A percentile compares a stretch with the other conserved stretches of the same genome.
phyloP scores from a whole-genome alignment of 805 yeast genomes.

The Wickerhamomyces bovis region DNA sequence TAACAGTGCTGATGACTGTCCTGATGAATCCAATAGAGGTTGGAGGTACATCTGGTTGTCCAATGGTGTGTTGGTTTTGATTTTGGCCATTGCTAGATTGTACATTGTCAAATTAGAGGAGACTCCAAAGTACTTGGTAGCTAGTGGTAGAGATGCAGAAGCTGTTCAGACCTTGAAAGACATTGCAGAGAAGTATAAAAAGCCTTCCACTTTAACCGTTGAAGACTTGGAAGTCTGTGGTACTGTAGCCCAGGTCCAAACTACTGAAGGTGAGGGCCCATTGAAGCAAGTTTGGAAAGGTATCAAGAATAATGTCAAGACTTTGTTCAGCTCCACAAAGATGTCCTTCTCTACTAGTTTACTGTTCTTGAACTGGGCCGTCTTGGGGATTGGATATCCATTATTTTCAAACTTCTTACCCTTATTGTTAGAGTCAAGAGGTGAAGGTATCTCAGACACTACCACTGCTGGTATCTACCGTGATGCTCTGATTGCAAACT shows the following conservation, averaged over 20 bases:
- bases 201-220: constrained; percentile 34
- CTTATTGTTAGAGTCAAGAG: constrained; percentile 41
- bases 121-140: constrained; percentile 46
- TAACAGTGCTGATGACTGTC: constrained; percentile 36
- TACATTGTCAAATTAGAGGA: constrained; percentile 38
- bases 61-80: constrained; percentile 42
- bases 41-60: constrained; percentile 53
- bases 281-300: constrained; percentile 21
- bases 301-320: constrained; percentile 31
- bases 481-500: constrained; percentile 40
- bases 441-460: constrained; percentile 37
- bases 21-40: constrained; percentile 40
- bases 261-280: constrained; percentile 19
- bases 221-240: constrained; percentile 42
- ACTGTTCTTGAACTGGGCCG: constrained; percentile 42
- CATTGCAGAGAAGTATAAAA: constrained; percentile 41
- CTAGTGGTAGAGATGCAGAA: constrained; percentile 42
- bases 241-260: constrained; percentile 25
- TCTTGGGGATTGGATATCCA: constrained; percentile 49
- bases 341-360: constrained; percentile 36
- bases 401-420: constrained; percentile 47
- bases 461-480: constrained; percentile 36
- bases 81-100: constrained; percentile 41
- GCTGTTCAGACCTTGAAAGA: constrained; percentile 37
- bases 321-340: constrained; percentile 36